Percentiles rank a stretch among this genome's conserved stretches.
Evolutionary conservation across 2,329 filamentous ascomycete genomes (phyloP).

Genomic region (Meredithiella fracta): DNA sequence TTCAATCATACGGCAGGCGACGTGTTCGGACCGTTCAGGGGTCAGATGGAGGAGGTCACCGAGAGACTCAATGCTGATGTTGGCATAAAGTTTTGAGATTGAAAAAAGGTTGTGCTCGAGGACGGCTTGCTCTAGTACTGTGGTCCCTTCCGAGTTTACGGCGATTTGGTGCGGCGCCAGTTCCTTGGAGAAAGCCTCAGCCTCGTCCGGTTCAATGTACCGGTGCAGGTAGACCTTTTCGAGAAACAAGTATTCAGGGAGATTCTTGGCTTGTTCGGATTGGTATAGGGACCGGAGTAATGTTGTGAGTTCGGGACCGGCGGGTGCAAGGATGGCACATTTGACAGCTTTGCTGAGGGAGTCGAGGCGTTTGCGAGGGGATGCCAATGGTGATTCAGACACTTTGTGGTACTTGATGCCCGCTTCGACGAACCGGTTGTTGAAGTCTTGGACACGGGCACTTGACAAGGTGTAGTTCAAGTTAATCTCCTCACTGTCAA

Average conservation of each 20-base stretch:
- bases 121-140: slow-evolving; percentile 81
- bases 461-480: slow-evolving; percentile 83
- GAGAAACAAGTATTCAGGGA: slow-evolving; percentile 71
- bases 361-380: slow-evolving; percentile 69
- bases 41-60: slow-evolving; percentile 63
- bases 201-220: slow-evolving; percentile 64
- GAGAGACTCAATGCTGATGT: slow-evolving; percentile 60
- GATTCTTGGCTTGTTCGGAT: slow-evolving; percentile 63
- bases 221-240: slow-evolving; percentile 97
- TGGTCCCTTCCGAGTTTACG: slow-evolving; percentile 74
- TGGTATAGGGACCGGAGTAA: slow-evolving; percentile 77
- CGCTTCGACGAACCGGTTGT: slow-evolving; percentile 76
- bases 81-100: slow-evolving; percentile 62
- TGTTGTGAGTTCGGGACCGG: slow-evolving; percentile 67
- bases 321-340: slow-evolving; percentile 82
- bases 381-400: slow-evolving; percentile 60
- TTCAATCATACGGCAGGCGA: slow-evolving; percentile 89
- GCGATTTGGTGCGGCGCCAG: slow-evolving; percentile 81
- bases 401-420: slow-evolving; percentile 78
- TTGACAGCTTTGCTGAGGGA: slow-evolving; percentile 77
- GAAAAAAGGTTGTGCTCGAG: slow-evolving; percentile 91
- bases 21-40: slow-evolving; percentile 70
- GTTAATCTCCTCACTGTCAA: slow-evolving; percentile 55
- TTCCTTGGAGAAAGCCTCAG: slow-evolving; percentile 66
- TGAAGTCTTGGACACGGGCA: slow-evolving; percentile 81